A percentile compares a stretch with the other conserved stretches of the same genome.
phyloP scores from a whole-genome alignment of 2,329 filamentous ascomycete species.

The Biscogniauxia mediterranea region DNA sequence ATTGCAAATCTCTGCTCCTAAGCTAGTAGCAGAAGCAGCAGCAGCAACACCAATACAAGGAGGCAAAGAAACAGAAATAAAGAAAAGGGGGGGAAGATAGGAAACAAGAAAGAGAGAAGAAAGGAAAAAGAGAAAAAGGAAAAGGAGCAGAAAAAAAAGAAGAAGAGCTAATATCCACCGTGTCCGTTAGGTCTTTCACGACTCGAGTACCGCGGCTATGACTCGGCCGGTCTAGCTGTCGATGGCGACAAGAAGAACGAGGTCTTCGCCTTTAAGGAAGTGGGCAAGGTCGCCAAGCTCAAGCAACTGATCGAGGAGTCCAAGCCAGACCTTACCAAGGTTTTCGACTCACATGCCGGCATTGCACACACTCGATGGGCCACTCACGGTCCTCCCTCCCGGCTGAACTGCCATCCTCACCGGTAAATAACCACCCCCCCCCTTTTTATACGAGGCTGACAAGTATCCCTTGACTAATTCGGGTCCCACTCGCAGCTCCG shows the following conservation, averaged over 20 bases:
- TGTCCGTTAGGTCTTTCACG: constrained; percentile 72
- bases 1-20: constrained; percentile 10
- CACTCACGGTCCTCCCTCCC: constrained; percentile 91
- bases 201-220: constrained; percentile 98
- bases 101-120: neutral
- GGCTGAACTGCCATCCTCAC: constrained; percentile 97
- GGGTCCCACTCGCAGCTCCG: constrained; percentile 62
- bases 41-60: neutral
- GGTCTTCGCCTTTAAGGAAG: constrained; percentile 96
- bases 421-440: constrained; percentile 57
- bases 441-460: constrained; percentile 18
- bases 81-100: neutral
- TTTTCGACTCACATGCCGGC: constrained; percentile 96
- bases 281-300: constrained; percentile 97
- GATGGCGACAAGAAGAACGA: constrained; percentile 99
- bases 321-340: constrained; percentile 82
- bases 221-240: constrained; percentile 92
- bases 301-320: constrained; percentile 86
- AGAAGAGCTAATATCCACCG: constrained; percentile 28
- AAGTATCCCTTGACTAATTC: constrained; percentile 25
- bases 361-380: constrained; percentile 99
- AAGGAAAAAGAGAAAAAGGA: neutral
- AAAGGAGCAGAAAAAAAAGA: neutral
- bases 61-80: neutral
- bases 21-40: neutral